Evolutionary conservation across 495 filamentous ascomycete species (phyloP).

Genomic region (Aspergillus diversus): DNA sequence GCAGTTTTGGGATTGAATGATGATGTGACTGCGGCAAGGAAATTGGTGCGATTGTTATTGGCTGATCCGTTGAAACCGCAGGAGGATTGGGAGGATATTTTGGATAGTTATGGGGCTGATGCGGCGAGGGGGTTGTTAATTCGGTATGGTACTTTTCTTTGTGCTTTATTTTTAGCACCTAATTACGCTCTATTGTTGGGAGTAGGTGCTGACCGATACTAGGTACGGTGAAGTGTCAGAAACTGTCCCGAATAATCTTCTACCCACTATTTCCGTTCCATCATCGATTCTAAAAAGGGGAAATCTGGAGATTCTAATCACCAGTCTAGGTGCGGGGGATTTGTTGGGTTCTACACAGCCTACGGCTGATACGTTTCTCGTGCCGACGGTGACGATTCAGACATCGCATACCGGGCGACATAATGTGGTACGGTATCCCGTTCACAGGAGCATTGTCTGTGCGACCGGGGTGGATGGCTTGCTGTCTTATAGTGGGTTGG

Average conservation of each 20-base stretch:
- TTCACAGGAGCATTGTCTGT: slow-evolving; percentile 81
- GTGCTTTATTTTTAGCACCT: not conserved
- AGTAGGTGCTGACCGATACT: slow-evolving; percentile 7
- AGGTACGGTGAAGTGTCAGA: slow-evolving; percentile 59
- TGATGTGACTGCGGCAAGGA: slow-evolving; percentile 48
- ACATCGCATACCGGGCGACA: slow-evolving; percentile 61
- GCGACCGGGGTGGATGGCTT: slow-evolving; percentile 65
- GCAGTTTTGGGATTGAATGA: slow-evolving; percentile 58
- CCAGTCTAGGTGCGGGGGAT: slow-evolving; percentile 51
- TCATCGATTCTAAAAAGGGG: slow-evolving; percentile 68
- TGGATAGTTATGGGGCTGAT: slow-evolving; percentile 52
- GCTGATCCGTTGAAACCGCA: slow-evolving; percentile 73
- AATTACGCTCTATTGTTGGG: not conserved
- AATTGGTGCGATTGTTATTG: slow-evolving; percentile 70
- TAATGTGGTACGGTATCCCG: slow-evolving; percentile 73
- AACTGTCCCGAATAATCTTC: slow-evolving; percentile 46
- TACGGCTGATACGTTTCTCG: slow-evolving; percentile 59
- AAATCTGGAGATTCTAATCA: slow-evolving; percentile 80
- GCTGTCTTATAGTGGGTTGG: slow-evolving; percentile 52
- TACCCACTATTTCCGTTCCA: slow-evolving; percentile 64
- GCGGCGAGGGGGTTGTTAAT: slow-evolving; percentile 59
- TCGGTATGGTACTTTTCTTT: slow-evolving; percentile 43
- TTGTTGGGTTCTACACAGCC: slow-evolving; percentile 51
- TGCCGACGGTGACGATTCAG: slow-evolving; percentile 71
- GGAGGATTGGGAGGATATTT: slow-evolving; percentile 69